phyloP scores from a whole-genome alignment of 768 basidiomycete genomes.

The Russula sp. region DNA sequence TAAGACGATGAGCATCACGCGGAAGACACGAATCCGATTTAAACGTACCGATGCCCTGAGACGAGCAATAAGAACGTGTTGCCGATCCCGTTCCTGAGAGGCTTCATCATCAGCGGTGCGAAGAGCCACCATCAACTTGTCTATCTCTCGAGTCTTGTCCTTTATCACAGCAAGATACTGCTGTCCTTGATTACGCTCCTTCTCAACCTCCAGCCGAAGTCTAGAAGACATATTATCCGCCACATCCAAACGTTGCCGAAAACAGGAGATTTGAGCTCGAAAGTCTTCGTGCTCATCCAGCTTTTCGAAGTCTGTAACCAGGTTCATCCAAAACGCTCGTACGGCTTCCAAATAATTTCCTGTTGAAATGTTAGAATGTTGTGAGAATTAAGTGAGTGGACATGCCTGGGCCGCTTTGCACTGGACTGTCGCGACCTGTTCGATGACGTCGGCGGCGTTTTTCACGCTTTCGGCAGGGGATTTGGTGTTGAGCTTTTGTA shows the following conservation, averaged over 20 bases:
- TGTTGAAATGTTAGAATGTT: not conserved
- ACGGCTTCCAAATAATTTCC: slow-evolving; percentile 25
- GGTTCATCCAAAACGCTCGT: slow-evolving; percentile 20
- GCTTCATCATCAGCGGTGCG: not conserved
- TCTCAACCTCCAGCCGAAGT: not conserved
- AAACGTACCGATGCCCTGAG: slow-evolving; percentile 19
- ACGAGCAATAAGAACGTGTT: slow-evolving; percentile 10
- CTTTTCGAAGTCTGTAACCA: slow-evolving; percentile 2
- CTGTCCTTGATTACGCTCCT: not conserved
- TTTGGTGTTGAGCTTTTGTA: slow-evolving; percentile 1
- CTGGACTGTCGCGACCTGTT: slow-evolving; percentile 15
- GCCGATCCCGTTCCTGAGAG: not conserved
- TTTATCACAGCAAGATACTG: not conserved
- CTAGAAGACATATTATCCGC: not conserved
- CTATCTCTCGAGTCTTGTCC: slow-evolving; percentile 6
- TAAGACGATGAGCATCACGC: not conserved
- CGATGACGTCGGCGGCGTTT: slow-evolving; percentile 18
- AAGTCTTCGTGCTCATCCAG: not conserved
- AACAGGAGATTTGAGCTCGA: not conserved
- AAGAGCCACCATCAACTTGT: not conserved
- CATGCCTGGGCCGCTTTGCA: slow-evolving; percentile 20
- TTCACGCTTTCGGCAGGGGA: slow-evolving; percentile 14
- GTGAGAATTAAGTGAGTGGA: slow-evolving; percentile 1
- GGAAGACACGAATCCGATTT: not conserved
- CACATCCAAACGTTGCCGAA: not conserved